Evolutionary conservation across 1,284 basidiomycete genomes (phyloP), one percentile per base, ranked within the genome.

Genomic region (Omphalotus olearius): DNA sequence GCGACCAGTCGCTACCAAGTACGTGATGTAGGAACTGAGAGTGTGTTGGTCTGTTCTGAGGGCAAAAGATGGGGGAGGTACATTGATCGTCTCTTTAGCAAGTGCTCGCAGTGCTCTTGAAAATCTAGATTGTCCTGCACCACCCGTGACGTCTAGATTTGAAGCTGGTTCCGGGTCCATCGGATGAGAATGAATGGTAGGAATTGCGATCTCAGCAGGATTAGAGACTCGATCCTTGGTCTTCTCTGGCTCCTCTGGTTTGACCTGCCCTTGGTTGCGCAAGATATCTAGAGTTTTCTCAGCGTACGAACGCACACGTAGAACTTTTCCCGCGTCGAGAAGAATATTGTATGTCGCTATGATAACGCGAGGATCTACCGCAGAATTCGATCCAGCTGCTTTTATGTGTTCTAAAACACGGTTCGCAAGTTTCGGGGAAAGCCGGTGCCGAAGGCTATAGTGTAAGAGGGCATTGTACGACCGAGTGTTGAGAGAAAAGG

Each of bases 401-500:
- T 66, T 66, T 81, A 87, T 85, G 54, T 85, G 78, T 6, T 74
- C 58, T 14, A 88, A 61, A 4, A 88, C 64, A 7, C 61, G 56
- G 5, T 72, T 62, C 0, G 78, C 83, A 20, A 79, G 66, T 0
- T 57, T 51, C 7, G 75, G 66, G 2, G 82, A 82, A 28, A 74
- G 65, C n/a, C 77, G 76, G 56, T 85, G 73, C 1, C 76, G 76
- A 33, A 91, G 70, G 1, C 82, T 67, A 64, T 88, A 89, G 53
- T 82, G 74, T 2, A 91, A 59, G 23, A 91, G 74, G 0, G 80
- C 59, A 61, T 88, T 85, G 66, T 81, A 86, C 0, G 78, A 67
- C 14, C 68, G 64, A 2, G 70, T 54, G 51, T 74, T 69, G 11
- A 85, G 60, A 0, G 64, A 63, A 14, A 42, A 9, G 26, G 37